Conservation (phyloP, 225 moss, liverwort and hornwort genomes). For the Bryum argenteum region DNA sequence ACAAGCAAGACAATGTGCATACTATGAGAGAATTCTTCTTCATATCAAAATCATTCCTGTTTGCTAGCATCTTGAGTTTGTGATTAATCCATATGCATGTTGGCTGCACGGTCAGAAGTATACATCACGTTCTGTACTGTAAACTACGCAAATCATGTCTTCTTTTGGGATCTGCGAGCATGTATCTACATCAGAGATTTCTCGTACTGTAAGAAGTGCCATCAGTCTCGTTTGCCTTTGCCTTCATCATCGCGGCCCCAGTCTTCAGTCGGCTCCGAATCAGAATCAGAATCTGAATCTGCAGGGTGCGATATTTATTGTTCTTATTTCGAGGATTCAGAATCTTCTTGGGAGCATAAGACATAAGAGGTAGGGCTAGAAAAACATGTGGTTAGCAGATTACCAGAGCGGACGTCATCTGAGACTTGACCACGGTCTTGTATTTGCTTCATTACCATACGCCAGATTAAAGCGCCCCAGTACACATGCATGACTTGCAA, state of each 20-base stretch:
- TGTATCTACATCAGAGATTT: no score
- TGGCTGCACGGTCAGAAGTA: no score
- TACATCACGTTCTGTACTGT: no score
- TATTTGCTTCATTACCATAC: constrained; percentile 68
- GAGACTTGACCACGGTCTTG: constrained; percentile 70
- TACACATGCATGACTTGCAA: constrained; percentile 77
- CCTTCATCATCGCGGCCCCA: background rate
- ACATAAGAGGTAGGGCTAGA: background rate
- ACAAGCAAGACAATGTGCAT: no score
- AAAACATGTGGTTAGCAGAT: background rate
- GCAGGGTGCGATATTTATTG: background rate
- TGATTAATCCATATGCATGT: no score
- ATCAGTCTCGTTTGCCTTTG: background rate
- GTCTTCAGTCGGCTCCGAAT: background rate
- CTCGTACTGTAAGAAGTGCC: no score
- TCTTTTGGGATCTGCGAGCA: no score
- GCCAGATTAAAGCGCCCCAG: constrained; percentile 84
- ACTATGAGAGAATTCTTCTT: no score
- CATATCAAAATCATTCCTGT: no score
- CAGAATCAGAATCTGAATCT: background rate
- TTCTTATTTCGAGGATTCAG: background rate
- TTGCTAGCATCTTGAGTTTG: no score
- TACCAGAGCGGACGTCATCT: constrained; percentile 92
- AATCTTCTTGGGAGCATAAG: background rate
- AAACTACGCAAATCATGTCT: no score